These are phyloP conservation scores for Globisporangium irregulare DNA, from an alignment of 352 stramenopile genomes.

Conservation along the genomic window DNA sequence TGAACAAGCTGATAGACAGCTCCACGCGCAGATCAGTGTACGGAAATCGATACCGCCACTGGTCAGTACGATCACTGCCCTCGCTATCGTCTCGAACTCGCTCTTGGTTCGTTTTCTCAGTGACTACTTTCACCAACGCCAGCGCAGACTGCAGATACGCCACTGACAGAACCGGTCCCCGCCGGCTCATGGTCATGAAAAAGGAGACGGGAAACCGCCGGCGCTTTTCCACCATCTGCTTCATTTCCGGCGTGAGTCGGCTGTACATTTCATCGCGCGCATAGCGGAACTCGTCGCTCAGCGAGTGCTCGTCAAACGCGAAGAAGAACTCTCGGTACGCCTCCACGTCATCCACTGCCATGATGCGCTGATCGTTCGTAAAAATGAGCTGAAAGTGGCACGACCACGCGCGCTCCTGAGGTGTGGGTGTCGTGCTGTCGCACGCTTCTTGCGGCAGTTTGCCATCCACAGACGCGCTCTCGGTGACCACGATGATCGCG, in stretches of 20 bases:
- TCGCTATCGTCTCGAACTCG: background rate
- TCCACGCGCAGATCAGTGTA: background rate
- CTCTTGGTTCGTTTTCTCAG: background rate
- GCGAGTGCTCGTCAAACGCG: background rate
- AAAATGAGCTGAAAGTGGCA: background rate
- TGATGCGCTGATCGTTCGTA: background rate
- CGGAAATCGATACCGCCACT: background rate
- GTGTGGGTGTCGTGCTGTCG: no score
- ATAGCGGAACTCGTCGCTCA: background rate
- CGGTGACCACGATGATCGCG: background rate
- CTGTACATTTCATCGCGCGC: background rate
- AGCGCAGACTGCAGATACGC: background rate
- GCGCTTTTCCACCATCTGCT: background rate
- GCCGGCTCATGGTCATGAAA: background rate
- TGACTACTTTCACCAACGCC: background rate
- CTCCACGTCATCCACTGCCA: background rate
- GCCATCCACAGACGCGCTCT: background rate
- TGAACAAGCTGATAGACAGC: background rate
- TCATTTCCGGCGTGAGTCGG: background rate
- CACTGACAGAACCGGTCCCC: background rate
- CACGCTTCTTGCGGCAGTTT: background rate
- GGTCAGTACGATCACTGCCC: background rate
- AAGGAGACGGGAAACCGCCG: background rate
- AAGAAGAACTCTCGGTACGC: constrained; percentile 3
- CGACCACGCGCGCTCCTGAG: background rate